Evolutionary conservation across 2,329 filamentous ascomycete genomes (phyloP), one percentile per base, ranked within the genome.

Genomic region (Karstenula rhodostoma): DNA sequence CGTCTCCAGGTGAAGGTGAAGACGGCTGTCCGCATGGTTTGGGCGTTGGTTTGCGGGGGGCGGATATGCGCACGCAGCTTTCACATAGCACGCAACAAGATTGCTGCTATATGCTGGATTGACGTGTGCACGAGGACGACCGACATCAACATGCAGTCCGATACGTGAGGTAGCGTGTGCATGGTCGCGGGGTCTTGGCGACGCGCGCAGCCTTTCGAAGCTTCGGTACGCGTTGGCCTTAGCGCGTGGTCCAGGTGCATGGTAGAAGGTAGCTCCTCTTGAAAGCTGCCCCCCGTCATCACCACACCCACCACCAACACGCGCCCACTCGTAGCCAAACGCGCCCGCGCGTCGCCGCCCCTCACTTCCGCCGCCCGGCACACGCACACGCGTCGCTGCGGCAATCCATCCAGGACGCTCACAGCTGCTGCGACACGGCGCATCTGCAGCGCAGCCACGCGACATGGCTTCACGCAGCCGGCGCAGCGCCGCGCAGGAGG

Each of bases 381-480:
- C 56, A 47, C 60, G 59, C 56, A 22, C 42, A 33, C 27, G 27
- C 27, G 29, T 32, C 29, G 29, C 49, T 40, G 53, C 44, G 43
- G 25, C 35, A 42, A 19, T 35, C 46, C 44, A 17, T 27, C 13
- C 56, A 17, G 17, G 33, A 59, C 46, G 32, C 12, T 6, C 8
- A 44, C 13, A 19, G 27, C 29, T 47, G 23, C 55, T 22, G 43
- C 25, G 56, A 43, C 53, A n/a, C 58, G 51, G 35, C 55, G 44
- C 52, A 42, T 53, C 49, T 12, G 42, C 42, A 35, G 70, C 72
- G 70, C 70, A 61, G 61, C 65, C 65, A 75, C 73, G 70, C 74
- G 71, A 68, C 58, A 77, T 77, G 75, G 74, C 74, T 56, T 72
- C 74, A 67, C 75, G 77, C 67, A 77, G 75, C 66, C 74, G 77